Conservation (phyloP, 1,284 basidiomycete genomes). For the Rhodofomes roseus region DNA sequence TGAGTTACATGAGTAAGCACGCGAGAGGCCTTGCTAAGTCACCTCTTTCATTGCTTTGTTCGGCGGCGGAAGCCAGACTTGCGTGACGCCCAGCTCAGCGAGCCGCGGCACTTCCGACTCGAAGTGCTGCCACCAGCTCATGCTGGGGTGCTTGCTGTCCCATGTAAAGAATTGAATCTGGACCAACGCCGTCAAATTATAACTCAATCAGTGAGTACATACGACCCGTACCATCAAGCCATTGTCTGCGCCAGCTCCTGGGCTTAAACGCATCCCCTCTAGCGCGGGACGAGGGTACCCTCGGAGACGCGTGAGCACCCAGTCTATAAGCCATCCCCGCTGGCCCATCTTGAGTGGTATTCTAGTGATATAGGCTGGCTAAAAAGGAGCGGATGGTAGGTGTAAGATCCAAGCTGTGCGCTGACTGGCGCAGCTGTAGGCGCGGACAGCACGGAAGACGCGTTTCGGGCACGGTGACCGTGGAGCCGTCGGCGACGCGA, state of each 20-base stretch:
- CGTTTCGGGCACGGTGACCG: neutral
- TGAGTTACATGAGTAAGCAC: neutral
- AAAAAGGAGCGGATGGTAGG: neutral
- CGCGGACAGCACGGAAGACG: neutral
- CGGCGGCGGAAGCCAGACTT: constrained; percentile 76
- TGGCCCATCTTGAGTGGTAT: constrained; percentile 3
- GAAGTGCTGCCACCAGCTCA: constrained; percentile 86
- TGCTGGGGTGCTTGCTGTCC: constrained; percentile 53
- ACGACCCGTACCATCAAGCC: constrained; percentile 60
- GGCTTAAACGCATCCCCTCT: constrained; percentile 52
- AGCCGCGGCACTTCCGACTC: constrained; percentile 68
- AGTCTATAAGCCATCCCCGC: constrained; percentile 16
- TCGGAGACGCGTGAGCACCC: constrained; percentile 17
- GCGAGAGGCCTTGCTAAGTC: constrained; percentile 10
- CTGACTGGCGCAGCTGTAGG: neutral
- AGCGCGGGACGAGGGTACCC: constrained; percentile 40
- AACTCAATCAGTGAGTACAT: neutral
- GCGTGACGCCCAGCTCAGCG: constrained; percentile 79
- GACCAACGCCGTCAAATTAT: neutral
- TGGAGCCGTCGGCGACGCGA: constrained; percentile 9
- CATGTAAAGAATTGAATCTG: constrained; percentile 86
- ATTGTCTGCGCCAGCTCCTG: constrained; percentile 44
- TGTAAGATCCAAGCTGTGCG: neutral
- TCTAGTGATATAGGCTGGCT: neutral
- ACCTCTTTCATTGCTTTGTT: constrained; percentile 70